Percentiles rank a stretch among this genome's conserved stretches.
Conservation (phyloP, 1,284 basidiomycete genomes). For the Microbotryomycetes sp. region DNA sequence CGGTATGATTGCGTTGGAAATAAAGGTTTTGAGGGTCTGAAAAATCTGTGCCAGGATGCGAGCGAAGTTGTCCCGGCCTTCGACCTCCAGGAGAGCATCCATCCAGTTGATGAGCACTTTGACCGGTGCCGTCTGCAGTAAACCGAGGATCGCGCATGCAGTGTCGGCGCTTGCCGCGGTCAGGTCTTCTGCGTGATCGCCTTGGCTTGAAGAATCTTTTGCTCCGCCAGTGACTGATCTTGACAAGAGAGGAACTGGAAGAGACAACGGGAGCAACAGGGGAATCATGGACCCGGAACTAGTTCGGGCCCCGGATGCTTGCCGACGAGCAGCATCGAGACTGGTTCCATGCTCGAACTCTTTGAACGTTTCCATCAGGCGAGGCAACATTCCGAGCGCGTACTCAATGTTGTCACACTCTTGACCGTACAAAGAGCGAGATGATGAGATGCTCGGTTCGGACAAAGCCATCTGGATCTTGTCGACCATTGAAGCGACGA, state of each 20-base stretch:
- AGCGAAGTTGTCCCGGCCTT: slow-evolving; percentile 72
- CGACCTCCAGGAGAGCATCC: slow-evolving; percentile 71
- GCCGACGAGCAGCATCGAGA: slow-evolving; percentile 47
- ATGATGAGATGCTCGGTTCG: slow-evolving; percentile 57
- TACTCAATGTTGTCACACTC: slow-evolving; percentile 94
- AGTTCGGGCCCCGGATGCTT: neutral
- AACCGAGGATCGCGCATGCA: slow-evolving; percentile 73
- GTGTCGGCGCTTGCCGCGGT: slow-evolving; percentile 77
- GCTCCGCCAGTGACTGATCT: no score
- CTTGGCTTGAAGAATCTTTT: neutral
- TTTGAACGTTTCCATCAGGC: neutral
- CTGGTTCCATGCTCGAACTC: slow-evolving; percentile 47
- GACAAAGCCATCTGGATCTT: slow-evolving; percentile 76
- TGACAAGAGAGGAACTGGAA: slow-evolving; percentile 63
- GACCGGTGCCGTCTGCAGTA: slow-evolving; percentile 70
- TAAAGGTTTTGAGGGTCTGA: slow-evolving; percentile 70
- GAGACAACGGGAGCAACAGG: slow-evolving; percentile 84
- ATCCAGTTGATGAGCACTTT: slow-evolving; percentile 74
- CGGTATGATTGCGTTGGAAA: slow-evolving; percentile 84
- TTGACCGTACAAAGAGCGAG: slow-evolving; percentile 58
- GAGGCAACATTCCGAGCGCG: slow-evolving; percentile 67
- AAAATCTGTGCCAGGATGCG: slow-evolving; percentile 69
- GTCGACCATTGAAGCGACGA: slow-evolving; percentile 76
- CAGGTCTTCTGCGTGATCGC: slow-evolving; percentile 7
- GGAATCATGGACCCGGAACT: no score